Conservation (phyloP, 2,329 filamentous ascomycete species). For the Exophiala sideris region DNA sequence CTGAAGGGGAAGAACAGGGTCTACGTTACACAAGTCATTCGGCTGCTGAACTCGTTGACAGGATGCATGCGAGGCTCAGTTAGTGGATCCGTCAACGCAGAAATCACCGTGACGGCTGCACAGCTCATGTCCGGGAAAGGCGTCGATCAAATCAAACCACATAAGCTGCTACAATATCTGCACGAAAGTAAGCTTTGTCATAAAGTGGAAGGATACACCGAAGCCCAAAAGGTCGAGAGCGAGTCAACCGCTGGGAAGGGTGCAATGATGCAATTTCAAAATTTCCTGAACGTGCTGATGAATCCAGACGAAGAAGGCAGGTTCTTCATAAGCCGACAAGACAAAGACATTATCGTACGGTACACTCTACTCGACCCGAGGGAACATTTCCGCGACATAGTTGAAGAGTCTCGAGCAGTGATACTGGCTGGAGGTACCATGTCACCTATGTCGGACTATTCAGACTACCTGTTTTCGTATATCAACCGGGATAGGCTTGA, state of each 20-base stretch:
- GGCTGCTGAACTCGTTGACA: conserved; percentile 75
- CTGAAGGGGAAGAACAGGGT: conserved; percentile 88
- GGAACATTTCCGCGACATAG: conserved; percentile 83
- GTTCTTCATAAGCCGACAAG: conserved; percentile 54
- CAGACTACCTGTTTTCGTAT: conserved; percentile 77
- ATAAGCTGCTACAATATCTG: conserved; percentile 81
- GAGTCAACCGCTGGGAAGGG: conserved; percentile 36
- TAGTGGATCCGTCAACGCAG: conserved; percentile 42
- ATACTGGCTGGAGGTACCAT: conserved; percentile 94
- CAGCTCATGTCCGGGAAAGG: conserved; percentile 77
- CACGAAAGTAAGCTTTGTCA: conserved; percentile 88
- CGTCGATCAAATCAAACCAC: conserved; percentile 92
- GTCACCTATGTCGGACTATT: conserved; percentile 94
- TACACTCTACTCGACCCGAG: conserved; percentile 91
- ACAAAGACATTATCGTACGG: conserved; percentile 59
- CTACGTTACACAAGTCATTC: conserved; percentile 82
- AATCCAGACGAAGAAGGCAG: conserved; percentile 71
- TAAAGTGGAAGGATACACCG: conserved; percentile 85
- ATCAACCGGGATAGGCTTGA: conserved; percentile 61
- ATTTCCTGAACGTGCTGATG: conserved; percentile 75
- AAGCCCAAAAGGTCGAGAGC: conserved; percentile 36
- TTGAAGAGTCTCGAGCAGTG: conserved; percentile 77
- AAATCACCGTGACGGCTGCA: conserved; percentile 68
- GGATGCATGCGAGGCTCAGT: conserved; percentile 61
- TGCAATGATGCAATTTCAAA: conserved; percentile 61